These are phyloP conservation scores for Multifurca ochricompacta DNA, from an alignment of 768 basidiomycete genomes.

Conservation along the genomic window DNA sequence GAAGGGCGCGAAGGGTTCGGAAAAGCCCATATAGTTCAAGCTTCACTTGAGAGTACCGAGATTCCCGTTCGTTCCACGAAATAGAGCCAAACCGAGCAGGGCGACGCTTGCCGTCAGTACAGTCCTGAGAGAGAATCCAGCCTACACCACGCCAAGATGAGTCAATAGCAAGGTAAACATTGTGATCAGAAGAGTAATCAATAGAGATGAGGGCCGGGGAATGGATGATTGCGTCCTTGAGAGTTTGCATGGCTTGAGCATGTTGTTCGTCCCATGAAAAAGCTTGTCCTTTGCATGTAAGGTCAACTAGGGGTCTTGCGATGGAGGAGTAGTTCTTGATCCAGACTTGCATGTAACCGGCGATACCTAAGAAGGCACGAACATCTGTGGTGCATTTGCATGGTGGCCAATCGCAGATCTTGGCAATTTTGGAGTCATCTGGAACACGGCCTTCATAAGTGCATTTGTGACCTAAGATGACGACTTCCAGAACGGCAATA, in stretches of 20 bases:
- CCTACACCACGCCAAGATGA: conserved; percentile 24
- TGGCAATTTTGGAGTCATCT: too few species aligned
- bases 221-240: background rate
- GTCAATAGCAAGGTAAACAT: conserved; percentile 25
- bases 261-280: background rate
- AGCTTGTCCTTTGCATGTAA: conserved; percentile 21
- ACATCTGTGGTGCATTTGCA: conserved; percentile 21
- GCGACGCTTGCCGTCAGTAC: conserved; percentile 17
- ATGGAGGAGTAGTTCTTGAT: conserved; percentile 23
- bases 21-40: conserved; percentile 26
- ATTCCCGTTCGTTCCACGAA: conserved; percentile 27
- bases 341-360: conserved; percentile 19
- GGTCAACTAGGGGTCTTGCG: conserved; percentile 14
- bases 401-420: conserved; percentile 23
- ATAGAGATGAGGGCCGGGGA: conserved; percentile 21
- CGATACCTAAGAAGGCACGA: conserved; percentile 25
- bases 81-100: conserved; percentile 35
- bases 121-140: conserved; percentile 26
- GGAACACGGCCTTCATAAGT: conserved; percentile 30
- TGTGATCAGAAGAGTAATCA: conserved; percentile 18
- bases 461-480: conserved; percentile 32
- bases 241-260: background rate
- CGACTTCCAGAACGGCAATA: too few species aligned
- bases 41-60: conserved; percentile 24
- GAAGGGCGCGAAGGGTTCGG: conserved; percentile 5